Base-by-base conservation (phyloP, 2,329 filamentous ascomycete species). In the Phialemoniopsis sp. region DNA sequence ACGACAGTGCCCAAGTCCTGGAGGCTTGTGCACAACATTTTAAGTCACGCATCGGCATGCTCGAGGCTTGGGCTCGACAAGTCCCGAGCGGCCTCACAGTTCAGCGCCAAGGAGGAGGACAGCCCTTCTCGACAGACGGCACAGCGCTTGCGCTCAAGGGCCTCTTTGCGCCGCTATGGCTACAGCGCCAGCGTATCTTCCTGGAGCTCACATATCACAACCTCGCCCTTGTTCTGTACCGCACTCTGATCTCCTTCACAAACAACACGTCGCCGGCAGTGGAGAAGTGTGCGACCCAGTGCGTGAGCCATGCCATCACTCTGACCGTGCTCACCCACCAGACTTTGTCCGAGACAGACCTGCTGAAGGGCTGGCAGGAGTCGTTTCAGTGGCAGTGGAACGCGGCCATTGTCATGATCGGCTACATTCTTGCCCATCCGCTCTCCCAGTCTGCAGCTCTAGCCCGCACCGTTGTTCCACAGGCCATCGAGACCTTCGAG, bases 341-440 rank as follows among this genome's bases (percentile, higher is more conserved):
- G 38, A 48, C 56, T 1, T 48, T 63, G 13, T 43, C 44, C 2
- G 39, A 46, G 6, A 62, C 61, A 2, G 49, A 53, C 2, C 46
- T 66, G 13, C 40, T 67, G 7, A 45, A 43, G 12, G 59, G 63
- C n/a, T 65, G 58, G 59, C 53, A 62, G 42, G 59, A 65, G 40
- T 54, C 53, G 2, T 68, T 66, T 33, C 59, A 64, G 29, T 67
- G 58, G 53, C 65, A 67, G 46, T 70, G 65, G 62, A 62, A 68
- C 44, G 62, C 64, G 1, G 51, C 60, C 2, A 45, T 70, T 14
- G 58, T 61, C 3, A 50, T 68, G 3, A 41, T 68, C 8, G 67
- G 65, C 6, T 71, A 64, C 43, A 46, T 64, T 3, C 43, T 70
- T 1, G 59, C 62, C 1, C 57, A 64, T 36, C 65, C 67, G 2